Evolutionary conservation across 1,139 yeast genomes (phyloP).

Genomic region (Yamadazyma sp.): DNA sequence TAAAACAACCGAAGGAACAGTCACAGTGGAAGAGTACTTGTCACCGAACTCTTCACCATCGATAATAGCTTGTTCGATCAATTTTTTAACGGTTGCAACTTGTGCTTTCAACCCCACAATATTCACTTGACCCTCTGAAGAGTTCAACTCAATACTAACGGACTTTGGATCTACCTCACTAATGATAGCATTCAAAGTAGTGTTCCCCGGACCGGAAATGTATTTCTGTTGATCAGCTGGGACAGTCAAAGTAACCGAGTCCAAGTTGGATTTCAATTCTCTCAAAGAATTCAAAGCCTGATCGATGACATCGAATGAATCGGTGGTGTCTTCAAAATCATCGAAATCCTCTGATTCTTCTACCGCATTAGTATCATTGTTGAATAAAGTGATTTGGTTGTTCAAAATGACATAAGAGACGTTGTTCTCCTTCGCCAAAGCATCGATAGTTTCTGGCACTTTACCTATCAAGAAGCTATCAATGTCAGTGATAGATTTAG

Average conservation of each 20-base stretch:
- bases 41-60: constrained; percentile 68
- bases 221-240: constrained; percentile 57
- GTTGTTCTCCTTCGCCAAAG: constrained; percentile 48
- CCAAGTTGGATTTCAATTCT: constrained; percentile 55
- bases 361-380: constrained; percentile 15
- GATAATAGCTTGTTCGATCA: constrained; percentile 53
- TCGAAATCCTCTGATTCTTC: constrained; percentile 41
- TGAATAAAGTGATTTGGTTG: constrained; percentile 41
- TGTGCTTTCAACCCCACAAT: constrained; percentile 64
- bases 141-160: constrained; percentile 41
- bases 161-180: constrained; percentile 37
- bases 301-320: constrained; percentile 48
- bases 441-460: constrained; percentile 45
- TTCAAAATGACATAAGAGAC: constrained; percentile 60
- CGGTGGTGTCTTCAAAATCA: constrained; percentile 28
- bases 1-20: constrained; percentile 65
- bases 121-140: constrained; percentile 53
- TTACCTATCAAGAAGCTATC: constrained; percentile 64
- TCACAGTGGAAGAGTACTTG: constrained; percentile 48
- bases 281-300: constrained; percentile 56
- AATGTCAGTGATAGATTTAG: constrained; percentile 61
- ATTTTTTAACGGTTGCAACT: constrained; percentile 53
- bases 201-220: constrained; percentile 57
- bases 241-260: constrained; percentile 51
- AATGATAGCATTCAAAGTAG: constrained; percentile 55